Conservation (phyloP, 306 rosid genomes). For the Prunus kanzakura region DNA sequence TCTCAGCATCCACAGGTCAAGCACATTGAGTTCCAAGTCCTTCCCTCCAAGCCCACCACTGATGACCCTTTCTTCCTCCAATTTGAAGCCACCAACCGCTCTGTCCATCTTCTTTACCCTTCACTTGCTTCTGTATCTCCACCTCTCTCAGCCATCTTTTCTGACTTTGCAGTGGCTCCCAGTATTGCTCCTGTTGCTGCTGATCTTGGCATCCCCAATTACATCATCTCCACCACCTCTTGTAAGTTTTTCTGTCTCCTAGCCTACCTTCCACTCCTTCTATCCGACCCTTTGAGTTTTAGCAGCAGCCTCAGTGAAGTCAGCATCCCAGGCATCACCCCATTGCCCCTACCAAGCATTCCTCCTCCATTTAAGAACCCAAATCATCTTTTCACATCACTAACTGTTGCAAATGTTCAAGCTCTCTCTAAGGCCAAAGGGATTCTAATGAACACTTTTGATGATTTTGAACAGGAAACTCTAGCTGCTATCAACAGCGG, state of each 20-base stretch:
- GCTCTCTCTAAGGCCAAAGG: slow-evolving; percentile 8
- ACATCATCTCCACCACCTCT: slow-evolving; percentile 16
- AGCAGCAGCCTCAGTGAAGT: background rate
- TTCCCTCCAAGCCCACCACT: background rate
- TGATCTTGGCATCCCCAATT: slow-evolving; percentile 17
- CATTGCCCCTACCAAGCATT: slow-evolving; percentile 5
- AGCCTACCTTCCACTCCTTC: slow-evolving; percentile 18
- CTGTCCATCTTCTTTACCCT: slow-evolving; percentile 18
- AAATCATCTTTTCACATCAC: slow-evolving; percentile 20
- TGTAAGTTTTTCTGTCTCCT: slow-evolving; percentile 6
- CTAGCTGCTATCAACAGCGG: slow-evolving; percentile 2
- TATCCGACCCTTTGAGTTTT: background rate
- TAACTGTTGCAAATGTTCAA: background rate
- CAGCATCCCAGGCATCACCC: slow-evolving; percentile 10
- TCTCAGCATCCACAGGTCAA: slow-evolving; percentile 16
- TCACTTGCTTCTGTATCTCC: slow-evolving; percentile 9
- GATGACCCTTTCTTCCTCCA: slow-evolving; percentile 30
- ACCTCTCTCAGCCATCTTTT: slow-evolving; percentile 18
- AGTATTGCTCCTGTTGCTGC: background rate
- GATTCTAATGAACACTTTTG: slow-evolving; percentile 10
- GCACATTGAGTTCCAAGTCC: slow-evolving; percentile 13
- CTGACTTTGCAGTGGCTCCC: slow-evolving; percentile 1
- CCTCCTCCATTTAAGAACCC: slow-evolving; percentile 22
- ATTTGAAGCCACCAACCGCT: slow-evolving; percentile 16
- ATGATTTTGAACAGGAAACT: slow-evolving; percentile 17